Conservation (phyloP, 2,329 filamentous ascomycete genomes). For the Ophiosphaerella herpotricha region DNA sequence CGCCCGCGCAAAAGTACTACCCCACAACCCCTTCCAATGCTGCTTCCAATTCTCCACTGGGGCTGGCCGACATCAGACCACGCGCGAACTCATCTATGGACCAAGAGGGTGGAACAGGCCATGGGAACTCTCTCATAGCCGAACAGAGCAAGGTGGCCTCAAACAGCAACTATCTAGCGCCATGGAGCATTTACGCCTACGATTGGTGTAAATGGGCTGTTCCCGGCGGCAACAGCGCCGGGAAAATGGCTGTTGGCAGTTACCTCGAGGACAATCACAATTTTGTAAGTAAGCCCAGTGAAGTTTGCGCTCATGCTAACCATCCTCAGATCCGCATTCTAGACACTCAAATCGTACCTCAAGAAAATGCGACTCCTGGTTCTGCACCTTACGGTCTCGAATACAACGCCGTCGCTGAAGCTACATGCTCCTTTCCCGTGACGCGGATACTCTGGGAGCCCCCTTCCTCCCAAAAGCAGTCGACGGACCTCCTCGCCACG, state of each 20-base stretch:
- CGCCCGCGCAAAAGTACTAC: constrained; percentile 64
- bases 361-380: constrained; percentile 70
- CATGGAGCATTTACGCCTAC: constrained; percentile 94
- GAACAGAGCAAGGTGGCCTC: constrained; percentile 69
- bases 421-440: constrained; percentile 96
- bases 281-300: constrained; percentile 67
- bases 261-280: constrained; percentile 98
- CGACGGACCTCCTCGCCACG: constrained; percentile 90
- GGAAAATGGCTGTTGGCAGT: constrained; percentile 93
- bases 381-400: constrained; percentile 78
- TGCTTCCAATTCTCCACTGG: constrained; percentile 83
- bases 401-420: constrained; percentile 92
- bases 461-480: constrained; percentile 91
- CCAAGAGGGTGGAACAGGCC: constrained; percentile 68
- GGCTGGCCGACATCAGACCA: constrained; percentile 87
- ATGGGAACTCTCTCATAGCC: constrained; percentile 59
- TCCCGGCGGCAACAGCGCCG: constrained; percentile 69
- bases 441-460: constrained; percentile 96
- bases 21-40: constrained; percentile 57
- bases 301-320: constrained; percentile 9
- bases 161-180: constrained; percentile 91
- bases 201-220: constrained; percentile 99
- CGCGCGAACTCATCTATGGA: constrained; percentile 80
- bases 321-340: constrained; percentile 85
- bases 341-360: constrained; percentile 77